These are phyloP conservation scores for Metschnikowia colocasiae DNA, from an alignment of 805 yeast genomes.

Conservation along the genomic window DNA sequence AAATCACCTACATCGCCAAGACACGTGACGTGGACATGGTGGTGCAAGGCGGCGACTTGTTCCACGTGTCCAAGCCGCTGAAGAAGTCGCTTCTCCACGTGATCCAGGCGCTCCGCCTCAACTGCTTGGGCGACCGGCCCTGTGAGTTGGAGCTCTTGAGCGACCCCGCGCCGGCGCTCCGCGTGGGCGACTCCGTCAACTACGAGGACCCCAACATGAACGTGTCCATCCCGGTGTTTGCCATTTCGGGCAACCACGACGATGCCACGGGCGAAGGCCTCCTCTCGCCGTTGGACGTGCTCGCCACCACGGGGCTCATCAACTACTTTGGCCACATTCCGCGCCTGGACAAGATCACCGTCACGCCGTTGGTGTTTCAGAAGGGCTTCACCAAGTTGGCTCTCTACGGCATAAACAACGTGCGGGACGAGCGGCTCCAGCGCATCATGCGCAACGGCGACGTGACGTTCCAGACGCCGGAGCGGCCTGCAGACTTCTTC, in stretches of 20 bases:
- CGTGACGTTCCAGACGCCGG: constrained; percentile 76
- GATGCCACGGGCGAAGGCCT: constrained; percentile 88
- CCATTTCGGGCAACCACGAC: constrained; percentile 94
- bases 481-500: constrained; percentile 66
- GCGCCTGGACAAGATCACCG: constrained; percentile 68
- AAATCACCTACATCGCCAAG: constrained; percentile 69
- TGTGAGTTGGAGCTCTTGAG: constrained; percentile 79
- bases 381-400: constrained; percentile 84
- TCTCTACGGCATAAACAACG: constrained; percentile 82
- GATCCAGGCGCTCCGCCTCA: constrained; percentile 60
- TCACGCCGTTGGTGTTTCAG: constrained; percentile 73
- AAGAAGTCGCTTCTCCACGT: constrained; percentile 85
- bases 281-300: constrained; percentile 79
- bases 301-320: constrained; percentile 75
- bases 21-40: constrained; percentile 79
- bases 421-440: constrained; percentile 83
- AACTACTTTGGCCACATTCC: constrained; percentile 86
- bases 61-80: constrained; percentile 85
- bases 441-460: constrained; percentile 77
- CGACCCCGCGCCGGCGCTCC: constrained; percentile 65
- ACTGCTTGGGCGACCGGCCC: constrained; percentile 84
- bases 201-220: constrained; percentile 90
- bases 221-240: constrained; percentile 85
- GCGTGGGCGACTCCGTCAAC: constrained; percentile 66
- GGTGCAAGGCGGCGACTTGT: constrained; percentile 88